Conservation (phyloP, 495 filamentous ascomycete species). For the Penicillium atrosanguineum region DNA sequence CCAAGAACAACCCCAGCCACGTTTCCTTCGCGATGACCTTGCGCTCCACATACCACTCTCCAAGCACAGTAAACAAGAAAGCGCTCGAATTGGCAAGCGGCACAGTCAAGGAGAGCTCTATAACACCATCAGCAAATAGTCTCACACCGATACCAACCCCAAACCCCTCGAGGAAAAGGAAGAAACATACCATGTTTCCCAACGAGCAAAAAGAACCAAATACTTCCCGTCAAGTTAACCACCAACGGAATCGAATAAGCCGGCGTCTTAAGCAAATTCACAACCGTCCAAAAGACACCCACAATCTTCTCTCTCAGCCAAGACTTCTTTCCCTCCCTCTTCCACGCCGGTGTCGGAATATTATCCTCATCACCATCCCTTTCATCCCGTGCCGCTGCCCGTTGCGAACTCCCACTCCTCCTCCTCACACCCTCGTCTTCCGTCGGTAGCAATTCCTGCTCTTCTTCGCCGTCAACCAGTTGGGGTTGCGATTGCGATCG, state of each 20-base stretch:
- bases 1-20: conserved; percentile 82
- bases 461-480: conserved; percentile 7
- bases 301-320: conserved; percentile 56
- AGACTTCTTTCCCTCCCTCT: conserved; percentile 16
- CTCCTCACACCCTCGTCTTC: conserved; percentile 15
- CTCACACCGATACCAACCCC: background rate
- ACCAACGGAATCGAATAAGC: conserved; percentile 82
- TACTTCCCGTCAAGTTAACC: conserved; percentile 87
- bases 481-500: conserved; percentile 6
- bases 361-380: conserved; percentile 25
- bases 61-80: conserved; percentile 91
- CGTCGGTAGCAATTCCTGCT: conserved; percentile 22
- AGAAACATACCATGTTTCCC: conserved; percentile 75
- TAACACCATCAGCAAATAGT: background rate
- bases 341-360: conserved; percentile 26
- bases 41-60: conserved; percentile 90
- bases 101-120: conserved; percentile 89
- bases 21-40: conserved; percentile 88
- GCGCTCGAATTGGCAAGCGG: conserved; percentile 93
- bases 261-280: conserved; percentile 76
- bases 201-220: conserved; percentile 97
- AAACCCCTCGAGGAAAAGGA: conserved; percentile 9
- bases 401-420: conserved; percentile 18
- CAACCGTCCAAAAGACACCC: conserved; percentile 64
- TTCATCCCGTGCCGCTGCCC: background rate